Evolutionary conservation across 768 basidiomycete species (phyloP).

Genomic region (Pleurotus ostreatus): DNA sequence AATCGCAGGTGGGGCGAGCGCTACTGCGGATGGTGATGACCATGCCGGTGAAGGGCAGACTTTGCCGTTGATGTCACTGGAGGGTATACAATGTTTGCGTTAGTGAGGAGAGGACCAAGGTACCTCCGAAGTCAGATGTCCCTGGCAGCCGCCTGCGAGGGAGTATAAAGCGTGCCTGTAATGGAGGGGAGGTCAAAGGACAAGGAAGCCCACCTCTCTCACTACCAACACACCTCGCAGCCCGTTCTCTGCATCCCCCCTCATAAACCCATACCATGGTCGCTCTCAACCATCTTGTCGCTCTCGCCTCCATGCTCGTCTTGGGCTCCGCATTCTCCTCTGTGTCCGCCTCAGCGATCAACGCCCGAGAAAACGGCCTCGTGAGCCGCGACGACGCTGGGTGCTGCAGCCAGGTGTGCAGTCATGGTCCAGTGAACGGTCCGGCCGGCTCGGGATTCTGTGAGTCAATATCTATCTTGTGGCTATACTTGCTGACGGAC

Average conservation of each 20-base stretch:
- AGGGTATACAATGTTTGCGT: no score
- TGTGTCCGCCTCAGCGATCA: not conserved
- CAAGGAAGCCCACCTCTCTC: no score
- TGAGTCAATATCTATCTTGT: not conserved
- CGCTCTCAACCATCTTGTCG: not conserved
- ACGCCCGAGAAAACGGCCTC: not conserved
- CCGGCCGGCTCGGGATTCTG: constrained; percentile 1
- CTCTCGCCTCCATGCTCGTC: constrained; percentile 5
- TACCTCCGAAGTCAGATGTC: no score
- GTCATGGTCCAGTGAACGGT: constrained; percentile 2
- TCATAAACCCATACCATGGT: constrained; percentile 1
- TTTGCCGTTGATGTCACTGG: no score
- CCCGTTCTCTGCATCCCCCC: not conserved
- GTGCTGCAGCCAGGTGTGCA: constrained; percentile 6
- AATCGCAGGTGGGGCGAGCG: no score
- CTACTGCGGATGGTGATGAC: no score
- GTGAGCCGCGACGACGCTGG: not conserved
- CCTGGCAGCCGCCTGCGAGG: no score
- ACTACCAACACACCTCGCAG: not conserved
- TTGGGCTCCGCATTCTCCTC: not conserved
- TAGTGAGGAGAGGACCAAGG: no score
- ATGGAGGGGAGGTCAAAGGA: no score
- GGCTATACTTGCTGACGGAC: no score
- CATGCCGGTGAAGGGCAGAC: no score
- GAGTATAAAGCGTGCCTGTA: no score